A percentile compares a stretch with the other conserved stretches of the same genome.
phyloP scores from a whole-genome alignment of 352 stramenopile species.

The Globisporangium paddicum region DNA sequence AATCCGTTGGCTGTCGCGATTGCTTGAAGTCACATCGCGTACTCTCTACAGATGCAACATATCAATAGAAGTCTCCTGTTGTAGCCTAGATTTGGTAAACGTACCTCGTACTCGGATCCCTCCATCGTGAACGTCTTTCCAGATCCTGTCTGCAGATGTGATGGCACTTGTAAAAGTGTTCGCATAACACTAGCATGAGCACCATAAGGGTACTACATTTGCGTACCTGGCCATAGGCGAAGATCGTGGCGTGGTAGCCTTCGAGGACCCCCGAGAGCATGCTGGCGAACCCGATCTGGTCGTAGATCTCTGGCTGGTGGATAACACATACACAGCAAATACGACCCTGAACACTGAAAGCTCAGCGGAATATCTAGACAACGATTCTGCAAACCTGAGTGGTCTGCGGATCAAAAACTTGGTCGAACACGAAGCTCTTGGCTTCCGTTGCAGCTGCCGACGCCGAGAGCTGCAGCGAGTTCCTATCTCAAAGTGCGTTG shows the following conservation, averaged over 20 bases:
- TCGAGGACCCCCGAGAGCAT: slow-evolving; percentile 33
- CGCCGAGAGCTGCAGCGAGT: slow-evolving; percentile 22
- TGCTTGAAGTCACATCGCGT: background rate
- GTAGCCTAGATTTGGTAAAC: no score
- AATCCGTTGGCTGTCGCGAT: slow-evolving; percentile 8
- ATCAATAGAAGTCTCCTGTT: no score
- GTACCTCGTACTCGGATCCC: slow-evolving; percentile 53
- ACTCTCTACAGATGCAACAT: background rate
- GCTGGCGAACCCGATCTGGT: slow-evolving; percentile 26
- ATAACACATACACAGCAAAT: no score
- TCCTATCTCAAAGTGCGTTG: no score
- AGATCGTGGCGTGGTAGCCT: slow-evolving; percentile 46
- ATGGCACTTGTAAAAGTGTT: no score
- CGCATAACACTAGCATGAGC: no score
- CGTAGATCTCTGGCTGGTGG: slow-evolving; percentile 29
- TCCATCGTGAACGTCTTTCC: slow-evolving; percentile 67
- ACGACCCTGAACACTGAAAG: no score
- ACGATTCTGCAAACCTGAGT: slow-evolving; percentile 32
- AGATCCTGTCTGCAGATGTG: slow-evolving; percentile 41
- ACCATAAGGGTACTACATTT: background rate
- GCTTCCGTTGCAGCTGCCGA: slow-evolving; percentile 8
- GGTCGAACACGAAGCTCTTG: slow-evolving; percentile 48
- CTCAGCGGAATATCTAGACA: no score
- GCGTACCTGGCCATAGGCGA: slow-evolving; percentile 46
- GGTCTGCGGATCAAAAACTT: slow-evolving; percentile 35